Percentiles rank a stretch among this genome's conserved stretches.
phyloP scores from a whole-genome alignment of 192 early-diverging fungal genomes.

The Podila minutissima region DNA sequence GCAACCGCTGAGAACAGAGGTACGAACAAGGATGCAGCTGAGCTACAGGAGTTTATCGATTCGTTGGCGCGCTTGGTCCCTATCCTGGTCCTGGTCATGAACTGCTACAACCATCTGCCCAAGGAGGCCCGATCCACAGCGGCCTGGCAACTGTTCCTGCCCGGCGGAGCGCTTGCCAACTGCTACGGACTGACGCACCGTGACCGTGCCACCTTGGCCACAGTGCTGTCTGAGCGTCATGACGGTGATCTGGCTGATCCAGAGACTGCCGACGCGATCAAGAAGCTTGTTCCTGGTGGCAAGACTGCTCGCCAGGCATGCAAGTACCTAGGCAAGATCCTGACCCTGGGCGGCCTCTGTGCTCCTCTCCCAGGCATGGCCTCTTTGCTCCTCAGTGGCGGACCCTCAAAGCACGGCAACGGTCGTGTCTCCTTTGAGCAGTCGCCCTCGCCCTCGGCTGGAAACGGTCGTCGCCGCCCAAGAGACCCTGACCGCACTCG shows the following conservation, averaged over 20 bases:
- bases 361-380: slow-evolving; percentile 41
- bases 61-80: slow-evolving; percentile 57
- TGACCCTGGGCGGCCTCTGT: slow-evolving; percentile 35
- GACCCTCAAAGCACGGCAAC: slow-evolving; percentile 13
- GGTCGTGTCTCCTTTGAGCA: slow-evolving; percentile 38
- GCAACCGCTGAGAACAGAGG: background rate
- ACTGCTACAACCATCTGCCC: slow-evolving; percentile 56
- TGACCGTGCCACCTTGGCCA: slow-evolving; percentile 60
- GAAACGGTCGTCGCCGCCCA: background rate
- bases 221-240: slow-evolving; percentile 59
- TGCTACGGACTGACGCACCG: slow-evolving; percentile 59
- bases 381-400: slow-evolving; percentile 16
- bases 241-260: slow-evolving; percentile 60
- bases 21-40: slow-evolving; percentile 30
- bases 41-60: slow-evolving; percentile 37
- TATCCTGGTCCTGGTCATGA: slow-evolving; percentile 54
- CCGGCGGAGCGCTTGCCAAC: slow-evolving; percentile 61
- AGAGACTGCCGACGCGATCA: slow-evolving; percentile 41
- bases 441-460: background rate
- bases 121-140: slow-evolving; percentile 65
- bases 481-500: slow-evolving; percentile 20
- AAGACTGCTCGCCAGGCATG: slow-evolving; percentile 50
- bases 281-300: slow-evolving; percentile 54
- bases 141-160: slow-evolving; percentile 59
- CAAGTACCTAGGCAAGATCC: slow-evolving; percentile 59